Base-by-base conservation (phyloP, 1,284 basidiomycete genomes). In the Apiotrichum veenhuisii region DNA sequence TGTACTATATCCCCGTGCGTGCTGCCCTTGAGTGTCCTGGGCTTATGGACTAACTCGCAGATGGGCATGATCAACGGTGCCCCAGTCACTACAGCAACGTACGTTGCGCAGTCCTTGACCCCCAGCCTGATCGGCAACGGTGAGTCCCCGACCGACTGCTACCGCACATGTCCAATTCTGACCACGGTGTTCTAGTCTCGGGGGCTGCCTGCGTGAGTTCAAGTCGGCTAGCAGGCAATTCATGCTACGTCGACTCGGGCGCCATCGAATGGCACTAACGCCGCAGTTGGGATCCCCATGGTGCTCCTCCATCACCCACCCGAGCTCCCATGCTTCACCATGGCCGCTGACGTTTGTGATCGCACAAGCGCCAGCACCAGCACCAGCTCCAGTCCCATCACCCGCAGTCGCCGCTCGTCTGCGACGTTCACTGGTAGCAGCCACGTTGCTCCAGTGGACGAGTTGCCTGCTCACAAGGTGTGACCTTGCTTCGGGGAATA, bases 61-160 rank as follows among this genome's bases (percentile, higher is more conserved):
- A 62, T 65, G 50, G 75, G 70, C 15, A 69, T 77, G 44, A 56
- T 76, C 62, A 67, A 67, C 17, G 65, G 67, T 17, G 56, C 66
- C 18, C 30, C 55, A 5, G 60, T 70, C 40, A 49, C 51, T 2
- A 55, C 59, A 18, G 59, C 57, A 5, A 52, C 46, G 23, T 70
- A 67, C 44, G 60, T 68, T 22, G 58, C 48, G 4, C 57, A 55
- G 25, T 64, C 57, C 26, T 44, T 67, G 48, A 59, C 66, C 27
- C 67, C 67, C 15, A 63, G 59, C 14, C 54, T 66, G 26, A 65
- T 66, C 36, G 64, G 66, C 5, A 64, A 61, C 55, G 52, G 60
- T 62, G 30, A 58, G 57, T 64, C 17, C n/a, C n/a, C n/a, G n/a
- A n/a, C n/a, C n/a, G n/a, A n/a, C n/a, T n/a, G 50, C 55, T 37